Conservation (phyloP, 2,329 filamentous ascomycete genomes). For the Penicillium sp. region DNA sequence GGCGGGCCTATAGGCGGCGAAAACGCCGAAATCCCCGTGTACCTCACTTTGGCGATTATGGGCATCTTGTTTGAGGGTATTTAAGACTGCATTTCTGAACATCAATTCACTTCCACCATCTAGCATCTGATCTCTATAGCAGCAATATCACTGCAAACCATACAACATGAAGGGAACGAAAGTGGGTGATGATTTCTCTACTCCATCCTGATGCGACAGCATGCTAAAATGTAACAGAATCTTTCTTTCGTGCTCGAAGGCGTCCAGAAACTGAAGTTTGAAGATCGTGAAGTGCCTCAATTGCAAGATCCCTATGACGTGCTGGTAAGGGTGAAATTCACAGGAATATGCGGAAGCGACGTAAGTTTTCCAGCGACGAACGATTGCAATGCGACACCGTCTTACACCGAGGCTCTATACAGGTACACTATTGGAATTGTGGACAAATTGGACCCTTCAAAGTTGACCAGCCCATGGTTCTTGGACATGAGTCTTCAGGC, state of each 20-base stretch:
- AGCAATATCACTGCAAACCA: too few relatives aligned
- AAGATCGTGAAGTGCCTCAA: slow-evolving; percentile 72
- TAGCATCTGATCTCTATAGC: too few relatives aligned
- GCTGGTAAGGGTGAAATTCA: slow-evolving; percentile 78
- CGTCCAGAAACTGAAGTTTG: slow-evolving; percentile 70
- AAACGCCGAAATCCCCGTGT: not conserved
- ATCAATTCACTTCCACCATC: too few relatives aligned
- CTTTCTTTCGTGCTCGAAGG: slow-evolving; percentile 83
- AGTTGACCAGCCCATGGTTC: slow-evolving; percentile 52
- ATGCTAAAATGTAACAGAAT: slow-evolving; percentile 56
- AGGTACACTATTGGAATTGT: slow-evolving; percentile 53
- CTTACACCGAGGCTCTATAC: too few relatives aligned
- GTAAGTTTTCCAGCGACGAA: slow-evolving; percentile 47
- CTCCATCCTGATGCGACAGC: too few relatives aligned
- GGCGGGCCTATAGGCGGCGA: not conserved
- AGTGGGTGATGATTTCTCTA: too few relatives aligned
- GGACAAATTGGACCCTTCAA: slow-evolving; percentile 48
- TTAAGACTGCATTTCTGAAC: too few relatives aligned
- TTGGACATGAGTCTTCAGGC: slow-evolving; percentile 73
- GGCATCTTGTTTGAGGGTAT: too few relatives aligned
- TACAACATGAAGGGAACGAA: too few relatives aligned
- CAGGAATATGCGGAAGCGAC: slow-evolving; percentile 86
- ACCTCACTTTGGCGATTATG: too few relatives aligned
- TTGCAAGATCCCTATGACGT: slow-evolving; percentile 72
- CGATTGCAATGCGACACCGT: not conserved